Conservation (phyloP, 495 filamentous ascomycete genomes). For the Polyplosphaeria fusca region DNA sequence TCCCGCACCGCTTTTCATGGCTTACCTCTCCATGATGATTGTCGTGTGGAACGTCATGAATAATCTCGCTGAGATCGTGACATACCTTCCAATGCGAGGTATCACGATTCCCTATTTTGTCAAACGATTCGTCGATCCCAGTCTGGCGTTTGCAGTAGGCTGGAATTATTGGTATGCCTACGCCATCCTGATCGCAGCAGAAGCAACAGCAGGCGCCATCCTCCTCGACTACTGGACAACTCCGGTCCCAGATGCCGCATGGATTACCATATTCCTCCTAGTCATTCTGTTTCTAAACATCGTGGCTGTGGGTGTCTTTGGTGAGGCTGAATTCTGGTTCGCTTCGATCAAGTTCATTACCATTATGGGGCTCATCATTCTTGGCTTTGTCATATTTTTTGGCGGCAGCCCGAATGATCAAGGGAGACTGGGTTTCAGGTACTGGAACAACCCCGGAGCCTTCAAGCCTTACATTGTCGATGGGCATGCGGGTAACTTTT, state of each 20-base stretch:
- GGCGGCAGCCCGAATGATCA: constrained; percentile 67
- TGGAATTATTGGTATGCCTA: constrained; percentile 38
- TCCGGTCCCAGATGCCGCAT: constrained; percentile 27
- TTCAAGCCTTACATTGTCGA: constrained; percentile 47
- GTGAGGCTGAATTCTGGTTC: constrained; percentile 79
- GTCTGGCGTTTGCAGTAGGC: constrained; percentile 21
- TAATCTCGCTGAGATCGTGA: constrained; percentile 35
- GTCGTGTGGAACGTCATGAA: constrained; percentile 39
- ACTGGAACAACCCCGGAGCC: constrained; percentile 53
- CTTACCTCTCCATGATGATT: constrained; percentile 36
- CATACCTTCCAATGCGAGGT: constrained; percentile 31
- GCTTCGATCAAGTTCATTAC: constrained; percentile 41
- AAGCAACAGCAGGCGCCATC: constrained; percentile 45
- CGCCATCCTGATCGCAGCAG: constrained; percentile 37
- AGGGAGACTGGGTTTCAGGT: constrained; percentile 45
- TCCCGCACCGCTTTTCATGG: constrained; percentile 39
- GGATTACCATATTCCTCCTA: constrained; percentile 38
- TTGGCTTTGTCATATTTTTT: constrained; percentile 64
- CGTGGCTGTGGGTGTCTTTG: constrained; percentile 62
- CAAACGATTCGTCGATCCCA: constrained; percentile 28
- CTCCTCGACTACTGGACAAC: constrained; percentile 51
- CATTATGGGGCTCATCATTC: constrained; percentile 42
- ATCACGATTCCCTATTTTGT: constrained; percentile 33
- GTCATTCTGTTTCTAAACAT: constrained; percentile 52
- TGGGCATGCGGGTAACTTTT: constrained; percentile 47